Evolutionary conservation across 495 filamentous ascomycete genomes (phyloP), one percentile per base, ranked within the genome.

Genomic region (Hamigera avellanea): DNA sequence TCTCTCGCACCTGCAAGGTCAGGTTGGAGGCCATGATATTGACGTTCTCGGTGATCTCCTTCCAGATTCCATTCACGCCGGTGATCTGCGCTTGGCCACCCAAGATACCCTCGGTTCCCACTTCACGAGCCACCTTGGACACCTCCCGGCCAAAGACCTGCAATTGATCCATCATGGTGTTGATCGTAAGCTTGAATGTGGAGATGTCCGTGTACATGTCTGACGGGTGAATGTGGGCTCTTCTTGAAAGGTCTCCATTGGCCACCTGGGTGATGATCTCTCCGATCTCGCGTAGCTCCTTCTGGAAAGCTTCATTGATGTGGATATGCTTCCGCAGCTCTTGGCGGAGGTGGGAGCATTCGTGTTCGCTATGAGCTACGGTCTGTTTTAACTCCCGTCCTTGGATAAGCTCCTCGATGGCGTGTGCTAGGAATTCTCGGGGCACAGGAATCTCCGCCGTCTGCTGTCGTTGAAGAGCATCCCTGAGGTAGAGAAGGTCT

Each of bases 181-280:
- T 95, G 62, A 61, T 75, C 0, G 85, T 93, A 45, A 80, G 75
- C 61, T 95, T 95, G 69, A 95, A 95, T 4, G 79, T 83, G 8
- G 80, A 83, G 51, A 95, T 95, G 56, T 95, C 87, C 1, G 86
- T 84, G 58, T 93, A 88, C 77, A 91, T 86, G 57, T 95, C 87
- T 38, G 82, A 75, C 2, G 80, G 80, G 51, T 94, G 86, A 51
- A 95, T 83, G 14, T 83, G 73, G 37, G 93, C 88, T 53, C 93
- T 89, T 64, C 88, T 88, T 53, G 83, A 88, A 32, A 95, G 65
- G 50, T 95, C 87, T 50, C 87, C 87, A 44, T 83, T 78, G 17
- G 87, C 87, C 15, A 93, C 87, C 37, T 82, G 82, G 13, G 83
- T 88, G 44, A 93, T 80, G 41, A 95, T 93, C 50, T 80, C 86